Base-by-base conservation (phyloP, 2,329 filamentous ascomycete species). In the Talaromyces atroroseus region DNA sequence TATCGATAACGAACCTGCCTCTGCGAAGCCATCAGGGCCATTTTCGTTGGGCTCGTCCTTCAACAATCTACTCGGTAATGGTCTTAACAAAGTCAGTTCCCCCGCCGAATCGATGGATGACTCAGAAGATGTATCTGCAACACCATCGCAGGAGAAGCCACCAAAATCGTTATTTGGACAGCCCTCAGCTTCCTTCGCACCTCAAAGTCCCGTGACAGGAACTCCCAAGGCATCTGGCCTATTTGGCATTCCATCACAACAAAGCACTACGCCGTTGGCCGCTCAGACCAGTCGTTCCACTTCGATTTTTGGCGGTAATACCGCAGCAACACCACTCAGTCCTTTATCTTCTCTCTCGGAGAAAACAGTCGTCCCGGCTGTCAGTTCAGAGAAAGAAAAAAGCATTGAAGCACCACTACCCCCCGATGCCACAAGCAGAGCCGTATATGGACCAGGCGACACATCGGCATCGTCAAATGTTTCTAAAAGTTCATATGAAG, bases 341-440 rank as follows among this genome's bases (percentile, higher is more conserved):
- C 65, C 71, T 36, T 56, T 68, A 14, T 71, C 68, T 10, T 62
- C 65, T 20, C 64, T 61, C 20, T 73, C 68, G 18, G 68, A 69
- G 34, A 71, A 69, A 57, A 71, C 67, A 14, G 64, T 60, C 38
- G 45, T 63, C 44, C 62, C 62, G 52, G 60, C 61, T 60, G 50
- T 66, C 53, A 63, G 65, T 20, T 67, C 72, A 24, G 76, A 70
- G 54, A 65, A 65, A 56, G 61, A 63, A 18, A 62, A 68, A 38
- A 59, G 68, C 24, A 54, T 68, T 8, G 71, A 74, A 59, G 59
- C 69, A 10, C 77, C 77, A 10, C 64, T 79, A 36, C 77, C 77
- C 4, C 77, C 77, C 16, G 76, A 79, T 42, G 61, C 77, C 5
- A 76, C 74, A n/a, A 79, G 74, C 58, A 77, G 72, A 63, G 69